These are phyloP conservation scores for Lactarius tabidus DNA, from an alignment of 768 basidiomycete species.

Conservation along the genomic window DNA sequence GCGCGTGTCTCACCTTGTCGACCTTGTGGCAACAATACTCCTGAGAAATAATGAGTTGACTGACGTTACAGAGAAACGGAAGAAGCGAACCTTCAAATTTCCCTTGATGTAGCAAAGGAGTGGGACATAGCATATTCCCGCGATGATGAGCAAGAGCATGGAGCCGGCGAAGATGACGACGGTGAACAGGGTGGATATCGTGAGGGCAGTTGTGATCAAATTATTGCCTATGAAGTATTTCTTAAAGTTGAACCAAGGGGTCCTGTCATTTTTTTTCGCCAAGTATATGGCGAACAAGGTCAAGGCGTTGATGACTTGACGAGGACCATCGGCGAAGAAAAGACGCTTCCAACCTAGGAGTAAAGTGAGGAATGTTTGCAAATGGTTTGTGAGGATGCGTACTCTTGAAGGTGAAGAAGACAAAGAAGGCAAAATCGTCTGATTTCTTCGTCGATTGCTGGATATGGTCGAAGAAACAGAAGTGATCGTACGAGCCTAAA, in stretches of 20 bases:
- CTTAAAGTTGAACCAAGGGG: constrained; percentile 61
- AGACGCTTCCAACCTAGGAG: constrained; percentile 78
- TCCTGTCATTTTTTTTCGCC: constrained; percentile 43
- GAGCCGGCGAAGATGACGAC: constrained; percentile 84
- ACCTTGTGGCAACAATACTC: constrained; percentile 99
- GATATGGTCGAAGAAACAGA: constrained; percentile 98
- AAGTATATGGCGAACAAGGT: constrained; percentile 91
- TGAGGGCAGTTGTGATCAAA: constrained; percentile 69
- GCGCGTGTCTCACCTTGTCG: constrained; percentile 68
- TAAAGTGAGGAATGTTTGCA: constrained; percentile 6
- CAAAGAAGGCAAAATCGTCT: constrained; percentile 98
- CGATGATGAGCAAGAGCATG: constrained; percentile 72
- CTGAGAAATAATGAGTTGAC: constrained; percentile 35
- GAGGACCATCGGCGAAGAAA: constrained; percentile 89
- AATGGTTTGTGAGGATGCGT: constrained; percentile 29
- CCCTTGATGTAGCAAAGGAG: constrained; percentile 93
- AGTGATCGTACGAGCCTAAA: constrained; percentile 92
- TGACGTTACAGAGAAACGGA: constrained; percentile 2
- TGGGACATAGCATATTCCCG: constrained; percentile 89
- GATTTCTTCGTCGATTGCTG: constrained; percentile 91
- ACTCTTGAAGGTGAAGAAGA: constrained; percentile 99
- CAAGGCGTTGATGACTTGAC: constrained; percentile 95
- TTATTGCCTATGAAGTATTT: constrained; percentile 79
- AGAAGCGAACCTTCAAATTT: constrained; percentile 75
- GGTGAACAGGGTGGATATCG: constrained; percentile 88